Evolutionary conservation across 2,329 filamentous ascomycete genomes (phyloP).

Genomic region (Neonectria magnoliae): DNA sequence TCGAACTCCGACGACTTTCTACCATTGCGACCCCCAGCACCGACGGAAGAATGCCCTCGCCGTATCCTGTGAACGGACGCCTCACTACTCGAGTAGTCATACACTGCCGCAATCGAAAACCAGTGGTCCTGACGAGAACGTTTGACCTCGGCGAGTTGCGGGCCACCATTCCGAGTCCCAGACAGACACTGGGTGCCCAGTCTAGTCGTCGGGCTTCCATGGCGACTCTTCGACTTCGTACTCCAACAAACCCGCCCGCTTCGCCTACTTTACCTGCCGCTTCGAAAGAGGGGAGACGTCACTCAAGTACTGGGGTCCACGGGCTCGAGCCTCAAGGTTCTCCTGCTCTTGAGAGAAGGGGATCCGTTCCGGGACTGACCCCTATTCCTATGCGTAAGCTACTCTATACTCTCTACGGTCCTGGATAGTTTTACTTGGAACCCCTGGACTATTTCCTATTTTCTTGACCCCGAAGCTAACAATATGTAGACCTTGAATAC

Average conservation of each 20-base stretch:
- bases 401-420: conserved; percentile 15
- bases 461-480: conserved; percentile 12
- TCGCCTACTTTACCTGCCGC: conserved; percentile 22
- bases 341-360: conserved; percentile 22
- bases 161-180: conserved; percentile 54
- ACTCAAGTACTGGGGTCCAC: conserved; percentile 25
- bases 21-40: conserved; percentile 17
- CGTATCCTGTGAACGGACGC: conserved; percentile 29
- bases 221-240: conserved; percentile 19
- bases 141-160: conserved; percentile 62
- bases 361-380: conserved; percentile 18
- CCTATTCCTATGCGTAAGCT: conserved; percentile 41
- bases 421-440: not conserved
- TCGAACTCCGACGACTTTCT: conserved; percentile 37
- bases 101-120: conserved; percentile 50
- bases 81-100: conserved; percentile 44
- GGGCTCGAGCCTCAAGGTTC: not conserved
- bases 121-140: conserved; percentile 60
- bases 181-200: conserved; percentile 24
- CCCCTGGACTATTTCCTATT: not conserved
- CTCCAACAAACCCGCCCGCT: conserved; percentile 10
- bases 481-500: conserved; percentile 42
- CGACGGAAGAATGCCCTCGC: conserved; percentile 23
- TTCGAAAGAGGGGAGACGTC: conserved; percentile 21
- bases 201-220: conserved; percentile 30